A percentile compares a stretch with the other conserved stretches of the same genome.
phyloP scores from a whole-genome alignment of 345 rosid species.

The Rhodamnia rubescens region DNA sequence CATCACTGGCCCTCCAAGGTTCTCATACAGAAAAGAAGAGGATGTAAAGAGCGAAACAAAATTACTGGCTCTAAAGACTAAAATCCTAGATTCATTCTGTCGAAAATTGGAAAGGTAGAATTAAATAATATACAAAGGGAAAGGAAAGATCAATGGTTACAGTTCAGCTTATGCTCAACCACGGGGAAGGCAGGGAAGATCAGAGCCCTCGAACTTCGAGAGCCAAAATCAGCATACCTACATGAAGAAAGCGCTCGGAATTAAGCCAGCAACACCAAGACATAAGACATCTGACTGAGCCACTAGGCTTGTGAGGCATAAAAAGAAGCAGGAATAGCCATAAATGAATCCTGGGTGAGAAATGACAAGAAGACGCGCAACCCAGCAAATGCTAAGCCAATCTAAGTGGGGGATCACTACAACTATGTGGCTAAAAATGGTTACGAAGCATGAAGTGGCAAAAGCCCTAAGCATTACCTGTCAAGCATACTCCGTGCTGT shows the following conservation, averaged over 20 bases:
- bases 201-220: background rate
- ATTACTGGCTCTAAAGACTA: background rate
- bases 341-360: background rate
- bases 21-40: background rate
- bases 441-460: background rate
- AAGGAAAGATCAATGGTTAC: background rate
- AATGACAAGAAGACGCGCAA: background rate
- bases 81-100: background rate
- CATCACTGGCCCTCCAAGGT: background rate
- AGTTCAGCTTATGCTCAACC: background rate
- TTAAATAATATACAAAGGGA: background rate
- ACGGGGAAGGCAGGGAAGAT: background rate
- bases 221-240: background rate
- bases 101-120: background rate
- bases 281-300: background rate
- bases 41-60: background rate
- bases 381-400: background rate
- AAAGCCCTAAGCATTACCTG: background rate
- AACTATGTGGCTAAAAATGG: background rate
- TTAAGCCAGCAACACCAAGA: background rate
- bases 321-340: background rate
- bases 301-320: background rate
- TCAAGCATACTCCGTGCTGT: slow-evolving; percentile 42
- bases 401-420: background rate
- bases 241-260: background rate